A percentile compares a stretch with the other conserved stretches of the same genome.
phyloP scores from a whole-genome alignment of 192 early-diverging fungal species.

The Podila verticillata region DNA sequence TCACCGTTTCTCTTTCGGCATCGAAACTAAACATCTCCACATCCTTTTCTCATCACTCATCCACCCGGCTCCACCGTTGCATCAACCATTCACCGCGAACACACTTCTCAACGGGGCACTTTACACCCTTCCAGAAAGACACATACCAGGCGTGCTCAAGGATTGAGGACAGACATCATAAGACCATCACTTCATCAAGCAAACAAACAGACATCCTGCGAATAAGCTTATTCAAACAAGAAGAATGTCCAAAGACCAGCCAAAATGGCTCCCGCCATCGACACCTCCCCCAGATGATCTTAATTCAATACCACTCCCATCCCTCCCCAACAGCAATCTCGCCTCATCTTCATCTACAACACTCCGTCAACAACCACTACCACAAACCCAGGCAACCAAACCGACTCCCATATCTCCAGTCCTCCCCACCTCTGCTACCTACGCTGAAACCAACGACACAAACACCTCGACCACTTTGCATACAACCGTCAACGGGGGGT shows the following conservation, averaged over 20 bases:
- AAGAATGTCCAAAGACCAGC: constrained; percentile 3
- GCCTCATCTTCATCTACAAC: neutral
- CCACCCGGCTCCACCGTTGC: too few species aligned
- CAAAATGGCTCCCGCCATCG: constrained; percentile 20
- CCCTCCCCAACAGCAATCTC: neutral
- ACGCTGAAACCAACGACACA: neutral
- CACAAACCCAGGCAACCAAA: neutral
- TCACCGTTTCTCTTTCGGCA: too few species aligned
- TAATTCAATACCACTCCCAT: constrained; percentile 12
- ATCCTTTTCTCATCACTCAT: too few species aligned
- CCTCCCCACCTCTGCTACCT: neutral
- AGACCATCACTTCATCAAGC: too few species aligned
- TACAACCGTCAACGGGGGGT: neutral
- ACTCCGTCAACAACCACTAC: neutral
- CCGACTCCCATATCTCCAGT: neutral
- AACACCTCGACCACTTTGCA: neutral
- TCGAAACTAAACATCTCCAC: too few species aligned
- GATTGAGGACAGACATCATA: too few species aligned
- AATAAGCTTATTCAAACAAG: too few species aligned
- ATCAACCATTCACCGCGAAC: too few species aligned
- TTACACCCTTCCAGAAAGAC: too few species aligned
- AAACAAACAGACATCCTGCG: too few species aligned
- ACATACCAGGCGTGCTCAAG: too few species aligned
- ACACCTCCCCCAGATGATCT: constrained; percentile 13
- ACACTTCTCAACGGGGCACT: too few species aligned